Percentiles rank a stretch among this genome's conserved stretches.
phyloP scores from a whole-genome alignment of 306 rosid genomes.

The Trifolium repens region DNA sequence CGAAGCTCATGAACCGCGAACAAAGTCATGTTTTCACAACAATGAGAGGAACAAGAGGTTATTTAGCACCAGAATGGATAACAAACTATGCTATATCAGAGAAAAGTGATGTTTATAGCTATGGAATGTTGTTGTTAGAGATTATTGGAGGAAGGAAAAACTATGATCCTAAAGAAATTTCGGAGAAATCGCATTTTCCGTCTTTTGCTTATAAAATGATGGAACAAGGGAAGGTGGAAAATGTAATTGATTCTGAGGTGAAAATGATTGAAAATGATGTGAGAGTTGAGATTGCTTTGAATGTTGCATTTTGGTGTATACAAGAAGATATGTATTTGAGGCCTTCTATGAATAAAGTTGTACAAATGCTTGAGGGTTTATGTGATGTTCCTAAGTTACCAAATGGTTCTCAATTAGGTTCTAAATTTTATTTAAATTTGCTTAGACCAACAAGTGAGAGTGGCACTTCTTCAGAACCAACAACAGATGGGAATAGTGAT shows the following conservation, averaged over 20 bases:
- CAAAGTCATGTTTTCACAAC: constrained; percentile 97
- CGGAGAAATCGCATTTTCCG: constrained; percentile 83
- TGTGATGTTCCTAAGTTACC: constrained; percentile 67
- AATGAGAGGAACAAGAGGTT: constrained; percentile 86
- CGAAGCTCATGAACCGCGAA: constrained; percentile 83
- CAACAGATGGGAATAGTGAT: constrained; percentile 69
- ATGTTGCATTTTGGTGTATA: constrained; percentile 87
- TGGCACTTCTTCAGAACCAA: constrained; percentile 77
- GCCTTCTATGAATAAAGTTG: constrained; percentile 87
- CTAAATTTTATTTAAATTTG: constrained; percentile 55
- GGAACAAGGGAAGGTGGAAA: constrained; percentile 75
- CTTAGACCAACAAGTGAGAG: constrained; percentile 62
- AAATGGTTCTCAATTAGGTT: constrained; percentile 52
- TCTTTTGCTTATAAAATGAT: constrained; percentile 74
- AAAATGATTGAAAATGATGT: constrained; percentile 45
- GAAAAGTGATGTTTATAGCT: constrained; percentile 91
- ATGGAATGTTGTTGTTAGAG: constrained; percentile 85
- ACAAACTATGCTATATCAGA: constrained; percentile 92
- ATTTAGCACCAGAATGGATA: constrained; percentile 95
- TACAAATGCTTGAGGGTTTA: constrained; percentile 90
- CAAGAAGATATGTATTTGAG: constrained; percentile 83
- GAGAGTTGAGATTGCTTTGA: constrained; percentile 55
- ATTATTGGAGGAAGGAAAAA: constrained; percentile 87
- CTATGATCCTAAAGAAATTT: constrained; percentile 60
- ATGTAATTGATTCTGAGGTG: constrained; percentile 55